Evolutionary conservation across 2,329 filamentous ascomycete species (phyloP).

Genomic region (Venturia asperata): DNA sequence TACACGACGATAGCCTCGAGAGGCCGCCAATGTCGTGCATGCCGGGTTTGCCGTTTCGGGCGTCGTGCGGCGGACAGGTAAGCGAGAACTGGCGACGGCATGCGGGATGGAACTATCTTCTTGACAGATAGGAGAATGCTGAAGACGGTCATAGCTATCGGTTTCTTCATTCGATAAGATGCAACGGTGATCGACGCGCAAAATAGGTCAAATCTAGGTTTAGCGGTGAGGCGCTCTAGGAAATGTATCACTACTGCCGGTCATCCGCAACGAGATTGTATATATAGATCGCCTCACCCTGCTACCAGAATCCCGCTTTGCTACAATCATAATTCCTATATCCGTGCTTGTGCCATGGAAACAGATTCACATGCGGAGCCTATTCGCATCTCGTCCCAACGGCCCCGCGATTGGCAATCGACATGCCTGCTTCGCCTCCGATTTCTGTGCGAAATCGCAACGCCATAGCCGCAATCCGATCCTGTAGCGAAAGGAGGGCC

Average conservation of each 20-base stretch:
- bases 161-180: not conserved
- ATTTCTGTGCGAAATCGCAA: not conserved
- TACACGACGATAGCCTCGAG: not conserved
- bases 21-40: not conserved
- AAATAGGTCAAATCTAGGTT: not conserved
- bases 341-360: not conserved
- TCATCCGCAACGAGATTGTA: not conserved
- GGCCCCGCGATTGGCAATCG: conserved; percentile 4
- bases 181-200: not conserved
- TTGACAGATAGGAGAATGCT: not conserved
- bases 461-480: not conserved
- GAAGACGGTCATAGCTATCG: not conserved
- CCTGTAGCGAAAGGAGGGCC: not conserved
- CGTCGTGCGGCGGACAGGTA: not conserved
- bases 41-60: not conserved
- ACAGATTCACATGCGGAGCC: not conserved
- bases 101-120: not conserved
- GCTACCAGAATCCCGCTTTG: not conserved
- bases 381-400: not conserved
- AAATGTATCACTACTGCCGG: not conserved
- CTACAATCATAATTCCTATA: not conserved
- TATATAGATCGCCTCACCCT: not conserved
- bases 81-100: not conserved
- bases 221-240: not conserved
- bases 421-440: not conserved